Conservation (phyloP, 345 rosid species). For the Tarenaya hassleriana region DNA sequence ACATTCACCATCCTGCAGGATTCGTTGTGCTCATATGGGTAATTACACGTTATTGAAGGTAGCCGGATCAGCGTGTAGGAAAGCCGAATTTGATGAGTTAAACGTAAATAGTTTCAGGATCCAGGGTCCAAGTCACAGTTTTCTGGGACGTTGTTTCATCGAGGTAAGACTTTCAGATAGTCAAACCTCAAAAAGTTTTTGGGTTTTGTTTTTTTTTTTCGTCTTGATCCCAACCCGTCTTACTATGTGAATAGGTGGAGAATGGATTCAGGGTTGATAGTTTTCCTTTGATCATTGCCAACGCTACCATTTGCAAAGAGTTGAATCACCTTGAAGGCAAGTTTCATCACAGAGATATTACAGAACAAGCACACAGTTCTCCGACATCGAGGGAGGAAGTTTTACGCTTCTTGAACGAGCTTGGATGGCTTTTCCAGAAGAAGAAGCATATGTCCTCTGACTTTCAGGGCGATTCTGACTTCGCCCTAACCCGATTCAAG, state of each 20-base stretch:
- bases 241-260: constrained; percentile 54
- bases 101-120: constrained; percentile 46
- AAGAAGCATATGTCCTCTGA: constrained; percentile 28
- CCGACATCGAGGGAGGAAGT: constrained; percentile 60
- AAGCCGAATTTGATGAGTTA: constrained; percentile 46
- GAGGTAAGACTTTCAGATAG: constrained; percentile 49
- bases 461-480: constrained; percentile 30
- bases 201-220: too few relatives aligned
- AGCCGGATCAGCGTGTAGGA: constrained; percentile 25
- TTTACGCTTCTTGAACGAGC: constrained; percentile 74
- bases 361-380: constrained; percentile 35
- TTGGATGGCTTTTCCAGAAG: constrained; percentile 91
- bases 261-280: constrained; percentile 79
- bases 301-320: constrained; percentile 70
- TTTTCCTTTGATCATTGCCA: constrained; percentile 78
- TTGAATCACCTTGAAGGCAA: constrained; percentile 65
- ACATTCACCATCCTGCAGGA: constrained; percentile 34
- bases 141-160: constrained; percentile 71
- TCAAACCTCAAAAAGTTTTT: constrained; percentile 1
- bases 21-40: constrained; percentile 59
- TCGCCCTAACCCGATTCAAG: constrained; percentile 58
- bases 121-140: constrained; percentile 29
- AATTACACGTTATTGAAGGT: constrained; percentile 54
- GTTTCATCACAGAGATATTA: constrained; percentile 36
- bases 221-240: not conserved